phyloP scores from a whole-genome alignment of 805 yeast species.

The Ogataea minuta region DNA sequence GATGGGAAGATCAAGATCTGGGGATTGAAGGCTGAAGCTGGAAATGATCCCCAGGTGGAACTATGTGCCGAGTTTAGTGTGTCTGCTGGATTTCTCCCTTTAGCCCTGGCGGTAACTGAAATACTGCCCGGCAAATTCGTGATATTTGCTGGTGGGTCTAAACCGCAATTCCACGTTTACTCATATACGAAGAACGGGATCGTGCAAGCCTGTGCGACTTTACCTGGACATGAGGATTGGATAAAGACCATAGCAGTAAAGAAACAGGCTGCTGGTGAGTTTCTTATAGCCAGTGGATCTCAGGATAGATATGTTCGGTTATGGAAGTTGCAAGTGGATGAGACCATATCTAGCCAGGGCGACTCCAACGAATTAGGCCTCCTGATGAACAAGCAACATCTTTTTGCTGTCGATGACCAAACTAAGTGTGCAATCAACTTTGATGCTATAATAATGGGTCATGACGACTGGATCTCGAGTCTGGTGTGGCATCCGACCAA shows the following conservation, averaged over 20 bases:
- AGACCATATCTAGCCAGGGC: conserved; percentile 53
- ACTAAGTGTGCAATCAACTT: conserved; percentile 61
- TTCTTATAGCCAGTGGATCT: conserved; percentile 80
- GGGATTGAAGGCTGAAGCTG: conserved; percentile 29
- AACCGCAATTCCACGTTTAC: conserved; percentile 51
- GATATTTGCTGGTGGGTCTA: conserved; percentile 75
- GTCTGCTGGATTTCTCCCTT: conserved; percentile 49
- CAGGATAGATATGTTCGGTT: conserved; percentile 90
- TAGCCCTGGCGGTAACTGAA: conserved; percentile 37
- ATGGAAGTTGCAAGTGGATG: conserved; percentile 72
- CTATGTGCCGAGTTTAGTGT: conserved; percentile 35
- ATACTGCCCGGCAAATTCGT: conserved; percentile 37
- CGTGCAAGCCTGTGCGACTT: conserved; percentile 44
- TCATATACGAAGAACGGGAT: conserved; percentile 35
- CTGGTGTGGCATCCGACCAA: conserved; percentile 75
- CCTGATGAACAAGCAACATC: conserved; percentile 71
- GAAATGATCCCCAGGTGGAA: conserved; percentile 15
- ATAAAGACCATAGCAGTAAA: conserved; percentile 69
- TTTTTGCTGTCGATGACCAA: conserved; percentile 40
- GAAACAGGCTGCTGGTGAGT: conserved; percentile 47
- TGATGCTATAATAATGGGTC: conserved; percentile 95
- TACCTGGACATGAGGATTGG: conserved; percentile 98
- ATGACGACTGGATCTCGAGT: conserved; percentile 95
- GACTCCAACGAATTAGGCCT: conserved; percentile 50
- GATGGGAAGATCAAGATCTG: conserved; percentile 58